Base-by-base conservation (phyloP, 2,329 filamentous ascomycete species). In the Aspergillus sp. region DNA sequence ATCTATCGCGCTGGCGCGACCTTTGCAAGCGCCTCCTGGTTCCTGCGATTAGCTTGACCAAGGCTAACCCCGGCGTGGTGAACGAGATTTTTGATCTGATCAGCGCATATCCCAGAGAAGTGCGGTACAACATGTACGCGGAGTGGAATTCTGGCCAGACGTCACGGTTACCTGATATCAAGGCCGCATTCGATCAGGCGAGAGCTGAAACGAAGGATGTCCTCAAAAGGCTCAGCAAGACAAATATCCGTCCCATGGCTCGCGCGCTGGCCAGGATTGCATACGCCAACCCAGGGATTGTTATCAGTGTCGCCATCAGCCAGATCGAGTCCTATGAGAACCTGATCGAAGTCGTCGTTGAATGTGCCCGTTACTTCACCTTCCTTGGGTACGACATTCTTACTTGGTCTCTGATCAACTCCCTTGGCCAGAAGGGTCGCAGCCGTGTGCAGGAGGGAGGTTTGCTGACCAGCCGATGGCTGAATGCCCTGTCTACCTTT, bases 271-370 rank as follows among this genome's bases (percentile, higher is more conserved):
- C 89, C 6, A 96, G 95, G 60, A 82, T 88, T n/a, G 86, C 88
- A 15, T 83, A 86, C 49, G 80, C 86, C 1, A 91, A 86, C 26
- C 93, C 91, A 1, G 89, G 89, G 15, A 74, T 94, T 35, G 88
- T 96, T 15, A 94, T 95, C 64, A 79, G 79, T 49, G 82, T 89
- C 35, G 86, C 88, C 5, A 76, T 98, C 36, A 80, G 80, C 41
- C 88, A 95, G 57, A 85, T 95, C 37, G 88, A 98, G 58, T 80
- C 82, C 0, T 98, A 98, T 56, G 83, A 82, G 53, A 98, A 96
- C 53, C 72, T 98, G 39, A 94, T 94, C 35, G 85, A 94, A 40
- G 85, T 86, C 4, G 85, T 98, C 40, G 88, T 96, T 10, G 86
- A 95, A 54, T 95, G 88, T 51, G 86, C 85, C 24, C 81, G 85